Evolutionary conservation across 2,329 filamentous ascomycete genomes (phyloP).

Genomic region (Colletotrichum noveboracense): DNA sequence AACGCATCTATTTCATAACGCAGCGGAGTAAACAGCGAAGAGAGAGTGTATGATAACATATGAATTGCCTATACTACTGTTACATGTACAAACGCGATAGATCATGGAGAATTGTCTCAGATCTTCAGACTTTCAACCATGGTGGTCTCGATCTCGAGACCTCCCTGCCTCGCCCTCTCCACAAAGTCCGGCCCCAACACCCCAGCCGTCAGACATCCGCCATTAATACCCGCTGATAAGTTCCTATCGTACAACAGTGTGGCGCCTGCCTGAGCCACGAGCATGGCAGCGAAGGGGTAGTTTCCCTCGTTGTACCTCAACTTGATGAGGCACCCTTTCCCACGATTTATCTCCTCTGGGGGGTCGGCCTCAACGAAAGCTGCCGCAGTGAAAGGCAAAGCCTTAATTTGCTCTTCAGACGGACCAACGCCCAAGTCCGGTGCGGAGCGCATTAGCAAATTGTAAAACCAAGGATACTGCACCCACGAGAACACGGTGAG

Average conservation of each 20-base stretch:
- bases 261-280: not conserved
- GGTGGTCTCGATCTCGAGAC: not conserved
- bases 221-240: not conserved
- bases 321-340: not conserved
- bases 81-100: not conserved
- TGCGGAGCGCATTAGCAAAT: not conserved
- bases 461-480: not conserved
- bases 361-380: not conserved
- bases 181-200: not conserved
- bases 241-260: not conserved
- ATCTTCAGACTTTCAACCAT: not conserved
- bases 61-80: rapidly evolving
- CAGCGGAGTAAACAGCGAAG: rapidly evolving
- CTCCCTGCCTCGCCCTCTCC: not conserved
- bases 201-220: not conserved
- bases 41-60: not conserved
- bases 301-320: not conserved
- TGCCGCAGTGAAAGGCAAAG: not conserved
- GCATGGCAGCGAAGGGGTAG: not conserved
- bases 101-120: rapidly evolving
- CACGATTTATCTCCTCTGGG: not conserved
- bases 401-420: not conserved
- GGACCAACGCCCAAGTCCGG: not conserved
- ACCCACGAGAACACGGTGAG: not conserved
- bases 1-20: rapidly evolving